Conservation (phyloP, 129 eudicot genomes). For the Mikania micrantha region DNA sequence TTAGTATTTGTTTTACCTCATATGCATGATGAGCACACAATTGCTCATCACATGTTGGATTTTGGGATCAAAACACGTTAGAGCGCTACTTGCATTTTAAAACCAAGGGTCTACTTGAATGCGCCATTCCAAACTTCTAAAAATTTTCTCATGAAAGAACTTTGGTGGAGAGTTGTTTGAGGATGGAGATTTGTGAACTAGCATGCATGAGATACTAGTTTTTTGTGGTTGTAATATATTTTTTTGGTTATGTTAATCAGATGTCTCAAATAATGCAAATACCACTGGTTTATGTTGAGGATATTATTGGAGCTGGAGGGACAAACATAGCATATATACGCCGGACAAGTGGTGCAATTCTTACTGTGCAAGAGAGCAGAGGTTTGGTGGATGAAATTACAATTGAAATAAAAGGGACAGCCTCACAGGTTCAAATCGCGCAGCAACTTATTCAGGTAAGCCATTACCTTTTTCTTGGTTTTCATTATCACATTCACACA, state of each 20-base stretch:
- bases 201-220: neutral
- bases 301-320: conserved; percentile 78
- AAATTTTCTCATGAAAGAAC: too few species aligned
- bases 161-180: too few species aligned
- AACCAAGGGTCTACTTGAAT: too few species aligned
- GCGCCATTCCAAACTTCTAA: too few species aligned
- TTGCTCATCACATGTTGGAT: too few species aligned
- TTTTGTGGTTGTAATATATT: neutral
- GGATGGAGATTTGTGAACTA: too few species aligned
- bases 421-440: conserved; percentile 47
- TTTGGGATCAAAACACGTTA: too few species aligned
- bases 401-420: conserved; percentile 62
- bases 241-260: conserved; percentile 27
- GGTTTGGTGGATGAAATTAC: conserved; percentile 68
- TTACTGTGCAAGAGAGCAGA: conserved; percentile 49
- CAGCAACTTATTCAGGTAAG: conserved; percentile 57
- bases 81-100: too few species aligned
- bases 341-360: conserved; percentile 44
- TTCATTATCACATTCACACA: neutral
- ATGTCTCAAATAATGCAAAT: conserved; percentile 79
- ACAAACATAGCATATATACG: conserved; percentile 60
- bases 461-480: neutral
- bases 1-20: too few species aligned
- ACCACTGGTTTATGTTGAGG: conserved; percentile 70
- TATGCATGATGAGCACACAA: too few species aligned